Evolutionary conservation across 2,329 filamentous ascomycete species (phyloP), one percentile per base, ranked within the genome.

Genomic region (Xylariaceae sp.): DNA sequence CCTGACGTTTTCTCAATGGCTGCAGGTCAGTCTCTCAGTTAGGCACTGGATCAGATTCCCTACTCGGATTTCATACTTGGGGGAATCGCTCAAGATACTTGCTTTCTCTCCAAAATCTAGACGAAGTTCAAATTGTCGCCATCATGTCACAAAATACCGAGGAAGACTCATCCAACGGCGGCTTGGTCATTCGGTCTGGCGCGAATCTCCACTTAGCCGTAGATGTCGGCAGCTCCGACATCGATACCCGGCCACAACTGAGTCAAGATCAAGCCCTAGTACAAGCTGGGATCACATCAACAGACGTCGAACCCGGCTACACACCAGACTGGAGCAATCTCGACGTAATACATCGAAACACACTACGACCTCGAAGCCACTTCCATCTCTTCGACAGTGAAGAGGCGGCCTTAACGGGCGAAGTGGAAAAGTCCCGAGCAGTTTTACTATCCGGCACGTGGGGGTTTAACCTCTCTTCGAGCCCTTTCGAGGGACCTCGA

Each of bases 291-390:
- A 12, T 22, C 14, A 22, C 40, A 27, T 17, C 19, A 10, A 49
- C 50, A 23, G 56, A 57, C 21, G 45, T 62, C 35, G 48, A 62
- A 25, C 67, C 67, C 2, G 49, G 59, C 7, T 45, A 55, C 7
- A 39, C 63, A 5, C 79, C 79, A 1, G 79, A 84, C 58, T 84
- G 79, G 78, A 79, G 72, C 60, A 84, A 84, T 54, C 69, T 82
- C 45, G 58, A 70, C 4, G 67, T 84, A 22, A 68, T 84, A 14
- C 81, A 83, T 58, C 75, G 73, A 52, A 81, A 81, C 53, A 79
- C 76, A 1, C 67, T 84, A 5, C 67, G 75, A 7, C 74, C 78
- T 4, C 72, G 80, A 45, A 74, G 76, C 39, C 69, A 77, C 53
- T 83, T 82, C 57, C 73, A 75, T 57, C 64, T 77, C 21, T 82